Base-by-base conservation (phyloP, 805 yeast species). In the Candida insectorum region DNA sequence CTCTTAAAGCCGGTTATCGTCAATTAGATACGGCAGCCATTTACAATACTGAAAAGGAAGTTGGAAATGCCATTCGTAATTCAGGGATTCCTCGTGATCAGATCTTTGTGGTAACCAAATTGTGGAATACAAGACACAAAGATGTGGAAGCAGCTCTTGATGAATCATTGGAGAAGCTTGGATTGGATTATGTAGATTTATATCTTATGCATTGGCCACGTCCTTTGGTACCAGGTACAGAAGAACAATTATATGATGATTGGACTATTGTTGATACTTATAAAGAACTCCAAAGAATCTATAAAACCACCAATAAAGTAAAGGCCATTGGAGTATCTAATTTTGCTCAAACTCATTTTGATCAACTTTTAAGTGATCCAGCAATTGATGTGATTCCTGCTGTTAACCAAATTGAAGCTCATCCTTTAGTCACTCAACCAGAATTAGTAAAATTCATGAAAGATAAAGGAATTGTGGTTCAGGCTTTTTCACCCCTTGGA, bases 401-500 rank as follows among this genome's bases (percentile, higher is more conserved):
- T 37, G 79, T 81, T 20, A 73, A 81, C 50, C 89, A 83, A 56
- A 77, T 82, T 40, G 89, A 82, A 51, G 93, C 84, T 56, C 96
- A 86, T 60, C 96, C 96, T 40, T 85, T 85, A 67, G 69, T 86
- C 53, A 82, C 82, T 34, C 95, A 85, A 62, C 73, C 72, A 36
- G 68, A 69, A 43, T 64, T 85, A 44, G 49, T 82, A 43, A 72
- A 79, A 43, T 83, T 64, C 49, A 79, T 72, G 42, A 72, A 80
- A 51, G 48, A 60, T 25, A 61, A 71, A 40, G 76, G 71, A 21
- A 73, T 85, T 38, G 77, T 77, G 43, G 71, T 82, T 43, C 82
- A 83, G 32, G 94, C 81, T 11, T 85, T 85, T 65, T 83, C 91
- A 10, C 79, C 91, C 9, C 83, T 85, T 49, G 95, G 95, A 19